A percentile compares a stretch with the other conserved stretches of the same genome.
Evolutionary conservation across 2,329 filamentous ascomycete species (phyloP).

Genomic region (Magnaporthiopsis poae): DNA sequence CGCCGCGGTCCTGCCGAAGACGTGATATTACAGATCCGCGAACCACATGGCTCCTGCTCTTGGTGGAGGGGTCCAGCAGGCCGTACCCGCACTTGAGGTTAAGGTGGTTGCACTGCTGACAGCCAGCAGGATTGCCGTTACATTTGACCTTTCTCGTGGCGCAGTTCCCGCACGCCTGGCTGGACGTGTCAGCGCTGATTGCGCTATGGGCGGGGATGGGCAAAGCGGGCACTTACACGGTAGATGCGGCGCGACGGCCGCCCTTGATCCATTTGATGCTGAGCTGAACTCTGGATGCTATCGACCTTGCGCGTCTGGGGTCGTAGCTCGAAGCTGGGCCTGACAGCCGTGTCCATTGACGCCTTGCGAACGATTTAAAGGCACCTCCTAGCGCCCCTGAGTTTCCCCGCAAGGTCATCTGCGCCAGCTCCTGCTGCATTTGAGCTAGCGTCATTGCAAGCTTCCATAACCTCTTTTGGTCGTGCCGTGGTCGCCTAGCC

Average conservation of each 20-base stretch:
- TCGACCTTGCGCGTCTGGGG: not conserved
- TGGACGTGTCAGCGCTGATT: not conserved
- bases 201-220: not conserved
- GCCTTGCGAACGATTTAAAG: too few species aligned
- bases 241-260: not conserved
- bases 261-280: not conserved
- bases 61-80: constrained; percentile 26
- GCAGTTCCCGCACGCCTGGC: not conserved
- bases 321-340: not conserved
- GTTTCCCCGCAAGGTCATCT: too few species aligned
- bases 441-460: too few species aligned
- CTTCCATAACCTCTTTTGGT: too few species aligned
- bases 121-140: constrained; percentile 29
- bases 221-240: not conserved
- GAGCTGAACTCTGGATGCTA: not conserved
- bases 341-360: not conserved
- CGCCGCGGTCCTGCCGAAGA: not conserved
- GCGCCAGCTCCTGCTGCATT: too few species aligned
- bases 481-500: too few species aligned
- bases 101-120: constrained; percentile 32
- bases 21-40: constrained; percentile 18
- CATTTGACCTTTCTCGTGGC: constrained; percentile 14
- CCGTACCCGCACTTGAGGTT: constrained; percentile 34
- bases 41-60: constrained; percentile 27
- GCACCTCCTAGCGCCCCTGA: too few species aligned